Conservation (phyloP, 2,329 filamentous ascomycete species). For the Metarhizium humberi region DNA sequence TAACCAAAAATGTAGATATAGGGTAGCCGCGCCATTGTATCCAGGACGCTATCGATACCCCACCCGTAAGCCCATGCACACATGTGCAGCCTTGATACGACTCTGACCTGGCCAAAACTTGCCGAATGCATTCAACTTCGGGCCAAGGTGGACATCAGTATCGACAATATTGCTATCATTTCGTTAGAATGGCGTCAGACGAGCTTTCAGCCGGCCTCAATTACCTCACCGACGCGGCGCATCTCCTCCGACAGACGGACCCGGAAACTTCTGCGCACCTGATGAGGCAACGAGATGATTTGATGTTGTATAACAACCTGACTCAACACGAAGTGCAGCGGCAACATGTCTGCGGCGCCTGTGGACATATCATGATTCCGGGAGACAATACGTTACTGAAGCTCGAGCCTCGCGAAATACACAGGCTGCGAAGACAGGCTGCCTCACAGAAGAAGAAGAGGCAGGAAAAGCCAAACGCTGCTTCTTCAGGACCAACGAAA, state of each 20-base stretch:
- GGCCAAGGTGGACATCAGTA: not conserved
- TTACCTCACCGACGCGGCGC: constrained; percentile 50
- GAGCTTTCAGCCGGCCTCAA: constrained; percentile 16
- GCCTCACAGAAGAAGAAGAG: not conserved
- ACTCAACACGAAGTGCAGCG: constrained; percentile 36
- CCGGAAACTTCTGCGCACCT: constrained; percentile 51
- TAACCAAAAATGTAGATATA: not conserved
- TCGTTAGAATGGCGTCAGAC: constrained; percentile 9
- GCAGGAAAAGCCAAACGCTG: not conserved
- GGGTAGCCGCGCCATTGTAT: not conserved
- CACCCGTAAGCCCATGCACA: not conserved
- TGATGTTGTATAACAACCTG: constrained; percentile 39
- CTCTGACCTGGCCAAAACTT: not conserved
- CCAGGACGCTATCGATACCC: not conserved
- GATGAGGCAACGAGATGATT: constrained; percentile 41
- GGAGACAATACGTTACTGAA: constrained; percentile 35
- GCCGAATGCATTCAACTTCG: not conserved
- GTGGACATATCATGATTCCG: constrained; percentile 50
- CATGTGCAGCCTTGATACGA: not conserved
- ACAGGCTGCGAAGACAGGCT: not conserved
- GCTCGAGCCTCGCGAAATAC: constrained; percentile 20
- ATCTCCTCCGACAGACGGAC: constrained; percentile 41
- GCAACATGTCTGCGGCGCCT: constrained; percentile 48
- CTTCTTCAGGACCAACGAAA: constrained; percentile 9
- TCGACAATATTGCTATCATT: not conserved